Evolutionary conservation across 805 yeast species (phyloP).

Genomic region (Groenewaldozyma salmanticensis): DNA sequence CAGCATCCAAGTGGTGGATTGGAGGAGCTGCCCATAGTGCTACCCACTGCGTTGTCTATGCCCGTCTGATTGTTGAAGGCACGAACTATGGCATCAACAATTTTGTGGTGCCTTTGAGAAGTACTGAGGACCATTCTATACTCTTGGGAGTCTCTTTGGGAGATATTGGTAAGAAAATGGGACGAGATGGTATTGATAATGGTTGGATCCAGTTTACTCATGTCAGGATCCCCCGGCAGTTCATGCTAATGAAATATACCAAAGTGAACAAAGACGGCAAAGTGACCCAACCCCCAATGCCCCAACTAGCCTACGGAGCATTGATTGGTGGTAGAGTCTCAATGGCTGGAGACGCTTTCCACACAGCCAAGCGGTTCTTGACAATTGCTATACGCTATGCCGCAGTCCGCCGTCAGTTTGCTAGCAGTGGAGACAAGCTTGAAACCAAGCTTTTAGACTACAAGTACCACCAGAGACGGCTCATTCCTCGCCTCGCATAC

Average conservation of each 20-base stretch:
- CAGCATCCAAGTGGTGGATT: conserved; percentile 98
- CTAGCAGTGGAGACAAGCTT: conserved; percentile 34
- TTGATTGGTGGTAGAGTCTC: conserved; percentile 79
- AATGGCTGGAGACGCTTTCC: conserved; percentile 80
- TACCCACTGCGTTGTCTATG: conserved; percentile 77
- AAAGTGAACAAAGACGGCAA: conserved; percentile 60
- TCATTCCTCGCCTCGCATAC: conserved; percentile 72
- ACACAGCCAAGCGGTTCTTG: conserved; percentile 66
- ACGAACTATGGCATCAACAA: conserved; percentile 89
- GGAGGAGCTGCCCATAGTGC: conserved; percentile 97
- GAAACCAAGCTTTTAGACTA: conserved; percentile 77
- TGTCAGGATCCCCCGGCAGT: conserved; percentile 75
- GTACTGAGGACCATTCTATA: conserved; percentile 52
- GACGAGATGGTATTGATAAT: conserved; percentile 89
- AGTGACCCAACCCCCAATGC: conserved; percentile 72
- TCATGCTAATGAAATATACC: conserved; percentile 73
- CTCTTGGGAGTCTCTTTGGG: conserved; percentile 77
- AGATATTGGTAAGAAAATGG: conserved; percentile 93
- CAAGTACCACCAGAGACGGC: conserved; percentile 79
- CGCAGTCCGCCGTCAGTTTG: conserved; percentile 81
- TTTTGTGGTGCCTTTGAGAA: conserved; percentile 84
- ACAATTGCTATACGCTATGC: conserved; percentile 87
- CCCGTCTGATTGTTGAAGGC: conserved; percentile 69
- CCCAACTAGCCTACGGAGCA: conserved; percentile 83
- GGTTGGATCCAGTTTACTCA: conserved; percentile 92